Percentiles rank a stretch among this genome's conserved stretches.
Evolutionary conservation across 208 protist genomes (phyloP).

Genomic region (Trichomonas tenax): DNA sequence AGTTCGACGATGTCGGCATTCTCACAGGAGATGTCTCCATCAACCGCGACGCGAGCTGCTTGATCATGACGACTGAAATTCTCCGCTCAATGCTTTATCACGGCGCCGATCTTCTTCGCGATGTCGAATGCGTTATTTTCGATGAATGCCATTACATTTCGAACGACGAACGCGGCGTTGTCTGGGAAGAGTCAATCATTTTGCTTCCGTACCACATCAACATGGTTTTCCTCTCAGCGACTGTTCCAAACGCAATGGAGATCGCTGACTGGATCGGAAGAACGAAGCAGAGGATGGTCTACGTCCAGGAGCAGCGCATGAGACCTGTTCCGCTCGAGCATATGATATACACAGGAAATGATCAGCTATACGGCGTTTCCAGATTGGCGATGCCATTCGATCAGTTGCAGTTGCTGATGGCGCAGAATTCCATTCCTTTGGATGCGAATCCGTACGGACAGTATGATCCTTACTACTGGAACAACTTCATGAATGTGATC

Average conservation of each 20-base stretch:
- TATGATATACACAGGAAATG: not conserved
- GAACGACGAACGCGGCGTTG: constrained; percentile 80
- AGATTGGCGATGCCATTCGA: not conserved
- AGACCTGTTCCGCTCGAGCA: constrained; percentile 97
- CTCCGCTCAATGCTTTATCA: constrained; percentile 67
- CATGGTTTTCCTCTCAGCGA: constrained; percentile 93
- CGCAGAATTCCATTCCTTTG: not conserved
- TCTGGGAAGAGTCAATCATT: constrained; percentile 99
- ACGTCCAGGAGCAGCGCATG: constrained; percentile 29
- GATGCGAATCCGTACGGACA: not conserved
- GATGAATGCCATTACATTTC: constrained; percentile 99
- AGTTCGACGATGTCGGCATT: constrained; percentile 81
- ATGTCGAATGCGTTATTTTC: constrained; percentile 48
- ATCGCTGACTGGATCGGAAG: constrained; percentile 19
- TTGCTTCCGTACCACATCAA: constrained; percentile 81
- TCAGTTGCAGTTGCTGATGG: not conserved
- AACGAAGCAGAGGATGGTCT: constrained; percentile 21
- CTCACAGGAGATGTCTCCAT: constrained; percentile 99
- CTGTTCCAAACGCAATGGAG: constrained; percentile 13
- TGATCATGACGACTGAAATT: constrained; percentile 99
- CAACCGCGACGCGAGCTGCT: constrained; percentile 77
- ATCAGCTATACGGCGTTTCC: not conserved
- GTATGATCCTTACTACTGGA: not conserved
- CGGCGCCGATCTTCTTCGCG: constrained; percentile 39
- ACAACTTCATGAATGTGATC: not conserved